phyloP scores from a whole-genome alignment of 2,329 filamentous ascomycete species.

The Aspergillus fumigatiaffinis region DNA sequence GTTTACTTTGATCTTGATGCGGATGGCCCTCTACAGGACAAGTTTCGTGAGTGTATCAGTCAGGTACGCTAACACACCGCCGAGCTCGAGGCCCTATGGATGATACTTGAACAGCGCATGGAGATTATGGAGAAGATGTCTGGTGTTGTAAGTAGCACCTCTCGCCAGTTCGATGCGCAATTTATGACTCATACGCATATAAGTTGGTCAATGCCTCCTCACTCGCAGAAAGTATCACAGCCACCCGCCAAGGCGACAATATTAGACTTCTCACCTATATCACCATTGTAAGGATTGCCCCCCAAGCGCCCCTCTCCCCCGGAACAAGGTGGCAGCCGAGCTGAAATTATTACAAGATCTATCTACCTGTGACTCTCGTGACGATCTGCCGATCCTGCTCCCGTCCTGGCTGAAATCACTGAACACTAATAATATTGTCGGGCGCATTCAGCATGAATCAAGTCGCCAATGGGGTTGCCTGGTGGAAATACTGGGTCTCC shows the following conservation, averaged over 20 bases:
- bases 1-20: conserved; percentile 8
- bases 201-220: conserved; percentile 12
- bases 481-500: conserved; percentile 9
- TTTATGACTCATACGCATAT: background rate
- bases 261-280: conserved; percentile 11
- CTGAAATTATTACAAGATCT: background rate
- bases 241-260: conserved; percentile 12
- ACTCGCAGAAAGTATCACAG: conserved; percentile 11
- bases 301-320: too few relatives aligned
- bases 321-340: background rate
- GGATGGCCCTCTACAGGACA: conserved; percentile 2
- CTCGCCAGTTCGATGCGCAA: too few relatives aligned
- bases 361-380: conserved; percentile 8
- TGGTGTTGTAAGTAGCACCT: background rate
- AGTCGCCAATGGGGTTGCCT: conserved; percentile 1
- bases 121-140: conserved; percentile 6
- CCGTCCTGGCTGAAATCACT: background rate
- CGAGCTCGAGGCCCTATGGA: background rate
- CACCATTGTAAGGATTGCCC: conserved; percentile 4
- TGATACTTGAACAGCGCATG: conserved; percentile 1
- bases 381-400: conserved; percentile 1
- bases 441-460: conserved; percentile 9
- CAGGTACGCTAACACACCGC: conserved; percentile 1
- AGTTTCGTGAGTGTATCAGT: conserved; percentile 4
- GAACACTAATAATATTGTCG: background rate